Base-by-base conservation (phyloP, 2,329 filamentous ascomycete genomes). In the Byssochlamys sp. region DNA sequence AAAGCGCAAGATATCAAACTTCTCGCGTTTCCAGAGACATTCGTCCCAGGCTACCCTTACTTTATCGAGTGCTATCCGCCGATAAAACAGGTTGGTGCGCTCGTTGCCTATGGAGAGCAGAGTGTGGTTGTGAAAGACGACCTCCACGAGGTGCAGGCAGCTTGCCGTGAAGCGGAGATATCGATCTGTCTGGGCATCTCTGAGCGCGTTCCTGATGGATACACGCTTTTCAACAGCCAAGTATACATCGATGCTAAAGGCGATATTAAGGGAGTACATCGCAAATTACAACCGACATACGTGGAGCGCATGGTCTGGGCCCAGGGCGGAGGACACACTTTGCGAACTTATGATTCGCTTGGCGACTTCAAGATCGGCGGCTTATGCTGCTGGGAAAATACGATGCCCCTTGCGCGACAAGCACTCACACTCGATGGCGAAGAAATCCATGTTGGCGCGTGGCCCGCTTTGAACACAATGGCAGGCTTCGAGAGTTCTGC, bases 401-500 rank as follows among this genome's bases (percentile, higher is more conserved):
- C 70, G 2, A 71, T 72, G 70, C 73, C 72, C 26, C 70, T 69
- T 28, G 69, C 70, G 25, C 65, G 70, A n/a, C 70, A 73, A 57
- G 70, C 71, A 2, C 59, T 73, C 29, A 62, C 72, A 14, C 62
- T 58, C 51, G 66, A 71, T 49, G 67, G 69, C 19, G 67, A 73
- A 53, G 68, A 72, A 33, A 69, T 59, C 19, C 64, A 70, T 28
- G 65, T 63, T 9, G 71, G 64, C 3, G 68, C 63, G 2, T 70
- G 69, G 68, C 66, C 69, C 2, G 67, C 69, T 4, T 60, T 72
- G 26, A 65, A 61, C 27, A 68, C 31, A 10, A 57, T 60, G 39
- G 62, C 63, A 0, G 75, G 75, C 0, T 77, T 78, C 50, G 74
- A 77, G 57, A 63, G 59, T 0, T 69, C 72, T 4, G 75, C 74